Evolutionary conservation across 257 asterid species (phyloP), one percentile per base, ranked within the genome.

Genomic region (Nicotiana tomentosiformis): DNA sequence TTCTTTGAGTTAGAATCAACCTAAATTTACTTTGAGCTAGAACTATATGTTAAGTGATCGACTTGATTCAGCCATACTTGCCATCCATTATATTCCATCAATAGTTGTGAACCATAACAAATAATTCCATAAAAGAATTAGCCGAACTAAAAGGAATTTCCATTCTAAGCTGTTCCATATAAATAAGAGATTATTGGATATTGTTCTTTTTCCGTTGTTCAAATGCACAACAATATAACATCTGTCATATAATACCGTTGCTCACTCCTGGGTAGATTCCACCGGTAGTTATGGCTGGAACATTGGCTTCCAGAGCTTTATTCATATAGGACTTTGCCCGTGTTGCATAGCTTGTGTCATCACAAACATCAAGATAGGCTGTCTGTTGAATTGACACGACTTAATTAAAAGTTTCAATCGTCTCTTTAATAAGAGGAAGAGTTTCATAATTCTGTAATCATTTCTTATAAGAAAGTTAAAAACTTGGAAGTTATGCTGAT

Each of bases 191-290:
- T 62, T 62, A 10, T 10, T 10, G 16, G 10, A 23, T 62, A 62
- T 62, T 62, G 33, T 62, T 62, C 67, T 62, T 62, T 62, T 10
- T 29, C 65, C 64, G 29, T 74, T 15, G 80, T 82, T 35, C 51
- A 82, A 84, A 81, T 46, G 77, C 53, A 72, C 39, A 51, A 76
- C 60, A 84, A 83, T 85, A 80, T 67, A 86, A 89, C 85, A 85
- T 90, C 84, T 77, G 86, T 87, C 60, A 86, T 67, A 87, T 82
- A 81, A 86, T 88, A 94, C 99, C 93, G 83, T 94, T 96, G 97
- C 99, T 96, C 87, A 96, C 98, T 90, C 99, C 99, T 5, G 99
- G 99, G 84, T 96, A 96, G 89, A 96, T 96, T 83, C 98, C 99
- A 78, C 97, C 97, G 1, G 98, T 91, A 84, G 93, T 92, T 90